These are phyloP conservation scores for Botrytis aclada DNA, from an alignment of 2,329 filamentous ascomycete species.

Conservation along the genomic window DNA sequence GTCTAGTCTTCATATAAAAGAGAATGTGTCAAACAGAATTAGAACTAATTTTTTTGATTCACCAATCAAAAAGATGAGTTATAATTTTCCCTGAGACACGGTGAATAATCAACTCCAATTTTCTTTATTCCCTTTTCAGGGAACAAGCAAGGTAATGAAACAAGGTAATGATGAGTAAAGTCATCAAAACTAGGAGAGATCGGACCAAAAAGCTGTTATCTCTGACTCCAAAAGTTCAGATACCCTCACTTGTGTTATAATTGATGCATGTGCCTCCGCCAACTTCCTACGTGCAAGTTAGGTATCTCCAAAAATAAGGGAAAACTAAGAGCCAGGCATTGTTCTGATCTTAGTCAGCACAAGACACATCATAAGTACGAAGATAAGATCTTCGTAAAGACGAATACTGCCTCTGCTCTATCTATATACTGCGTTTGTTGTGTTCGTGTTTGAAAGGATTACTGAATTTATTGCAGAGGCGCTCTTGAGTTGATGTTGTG, in stretches of 20 bases:
- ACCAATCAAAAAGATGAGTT: not conserved
- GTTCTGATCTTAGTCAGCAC: not conserved
- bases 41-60: too few species aligned
- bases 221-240: not conserved
- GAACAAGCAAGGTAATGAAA: too few species aligned
- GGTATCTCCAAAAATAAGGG: not conserved
- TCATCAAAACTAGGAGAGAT: not conserved
- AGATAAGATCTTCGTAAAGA: not conserved
- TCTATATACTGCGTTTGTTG: not conserved
- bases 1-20: too few species aligned
- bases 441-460: not conserved
- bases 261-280: not conserved
- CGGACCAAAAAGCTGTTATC: not conserved
- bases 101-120: not conserved
- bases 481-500: not conserved
- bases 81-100: not conserved
- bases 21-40: too few species aligned
- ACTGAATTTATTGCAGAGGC: not conserved
- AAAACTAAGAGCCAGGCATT: not conserved
- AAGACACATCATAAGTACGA: not conserved
- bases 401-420: not conserved
- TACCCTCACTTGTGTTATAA: not conserved
- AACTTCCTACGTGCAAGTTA: rapidly evolving
- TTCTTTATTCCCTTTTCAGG: too few species aligned
- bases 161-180: not conserved